Evolutionary conservation across 345 rosid genomes (phyloP).

Genomic region (Gossypium arboreum): DNA sequence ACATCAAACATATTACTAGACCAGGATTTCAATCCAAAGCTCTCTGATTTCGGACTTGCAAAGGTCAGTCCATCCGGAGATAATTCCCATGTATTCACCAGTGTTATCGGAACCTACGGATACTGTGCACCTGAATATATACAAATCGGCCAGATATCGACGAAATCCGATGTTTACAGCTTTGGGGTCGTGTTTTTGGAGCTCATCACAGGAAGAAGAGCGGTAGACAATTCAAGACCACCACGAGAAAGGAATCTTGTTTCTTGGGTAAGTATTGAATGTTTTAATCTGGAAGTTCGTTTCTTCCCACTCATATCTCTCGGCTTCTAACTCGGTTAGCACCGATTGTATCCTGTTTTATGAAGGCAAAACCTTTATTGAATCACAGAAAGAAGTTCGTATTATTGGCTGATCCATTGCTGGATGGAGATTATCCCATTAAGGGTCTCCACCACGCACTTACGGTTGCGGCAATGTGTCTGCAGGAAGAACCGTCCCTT

Average conservation of each 20-base stretch:
- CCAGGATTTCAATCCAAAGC: constrained; percentile 59
- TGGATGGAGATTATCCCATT: constrained; percentile 47
- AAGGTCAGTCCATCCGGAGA: constrained; percentile 78
- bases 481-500: constrained; percentile 61
- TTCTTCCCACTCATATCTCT: not conserved
- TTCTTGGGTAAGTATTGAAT: constrained; percentile 51
- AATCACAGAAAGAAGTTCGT: constrained; percentile 59
- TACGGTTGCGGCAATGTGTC: constrained; percentile 83
- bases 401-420: constrained; percentile 67
- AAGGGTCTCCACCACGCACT: constrained; percentile 71
- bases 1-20: constrained; percentile 69
- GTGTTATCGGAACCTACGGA: constrained; percentile 90
- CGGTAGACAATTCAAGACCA: constrained; percentile 56
- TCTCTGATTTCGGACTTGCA: constrained; percentile 83
- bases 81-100: constrained; percentile 61
- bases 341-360: not conserved
- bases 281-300: not conserved
- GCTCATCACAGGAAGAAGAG: constrained; percentile 78
- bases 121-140: constrained; percentile 81
- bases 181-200: constrained; percentile 82
- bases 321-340: not conserved
- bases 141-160: constrained; percentile 57
- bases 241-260: constrained; percentile 62
- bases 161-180: constrained; percentile 78
- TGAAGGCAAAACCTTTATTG: constrained; percentile 69